A percentile compares a stretch with the other conserved stretches of the same genome.
Conservation (phyloP, 75 land plant species). For the Cunninghamia lanceolata region DNA sequence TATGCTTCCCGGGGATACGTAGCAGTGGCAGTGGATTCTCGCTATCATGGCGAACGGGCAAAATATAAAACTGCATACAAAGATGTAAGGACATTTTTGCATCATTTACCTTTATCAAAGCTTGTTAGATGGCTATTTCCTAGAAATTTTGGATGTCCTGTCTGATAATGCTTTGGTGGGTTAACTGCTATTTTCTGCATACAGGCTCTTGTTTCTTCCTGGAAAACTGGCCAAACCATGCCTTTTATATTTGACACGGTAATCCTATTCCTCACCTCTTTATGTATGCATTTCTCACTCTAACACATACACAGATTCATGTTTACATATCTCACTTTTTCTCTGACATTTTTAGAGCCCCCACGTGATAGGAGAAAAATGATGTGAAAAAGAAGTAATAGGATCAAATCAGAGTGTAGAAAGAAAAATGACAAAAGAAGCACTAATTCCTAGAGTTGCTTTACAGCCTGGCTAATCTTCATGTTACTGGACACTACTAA, state of each 20-base stretch:
- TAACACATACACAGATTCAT: not conserved
- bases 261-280: not conserved
- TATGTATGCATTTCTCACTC: not conserved
- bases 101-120: not conserved
- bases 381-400: not conserved
- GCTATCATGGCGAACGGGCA: conserved; percentile 94
- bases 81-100: conserved; percentile 38
- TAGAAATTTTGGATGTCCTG: not conserved
- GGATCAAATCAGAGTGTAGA: not conserved
- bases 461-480: not conserved
- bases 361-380: not conserved
- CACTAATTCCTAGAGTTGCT: not conserved
- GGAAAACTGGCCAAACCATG: conserved; percentile 91
- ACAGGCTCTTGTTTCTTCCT: conserved; percentile 89
- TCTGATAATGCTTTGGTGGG: not conserved
- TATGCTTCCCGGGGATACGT: conserved; percentile 90
- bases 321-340: not conserved
- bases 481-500: not conserved
- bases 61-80: conserved; percentile 39
- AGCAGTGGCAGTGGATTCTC: conserved; percentile 77
- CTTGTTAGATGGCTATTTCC: not conserved
- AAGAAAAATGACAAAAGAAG: not conserved
- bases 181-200: conserved; percentile 5
- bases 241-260: conserved; percentile 98
- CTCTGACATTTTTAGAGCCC: not conserved